Base-by-base conservation (phyloP, 2,329 filamentous ascomycete species). In the Xylariaceae sp. region DNA sequence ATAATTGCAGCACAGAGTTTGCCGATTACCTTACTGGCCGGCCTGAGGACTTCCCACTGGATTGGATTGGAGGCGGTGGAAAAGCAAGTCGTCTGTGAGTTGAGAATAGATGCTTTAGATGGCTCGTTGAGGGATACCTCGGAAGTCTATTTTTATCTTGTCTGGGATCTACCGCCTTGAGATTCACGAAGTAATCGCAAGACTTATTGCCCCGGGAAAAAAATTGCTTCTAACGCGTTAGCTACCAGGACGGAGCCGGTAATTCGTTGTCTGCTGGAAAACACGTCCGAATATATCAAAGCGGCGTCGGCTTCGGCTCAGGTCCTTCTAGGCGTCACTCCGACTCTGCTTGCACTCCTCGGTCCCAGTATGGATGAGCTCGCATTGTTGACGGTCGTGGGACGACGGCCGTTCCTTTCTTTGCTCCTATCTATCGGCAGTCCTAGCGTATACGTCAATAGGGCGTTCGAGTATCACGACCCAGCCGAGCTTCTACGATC, bases 271-370 rank as follows among this genome's bases (percentile, higher is more conserved):
- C 39, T 53, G 15, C 44, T 53, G 19, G 42, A 49, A n/a, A 34
- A 47, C 15, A 38, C 35, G 3, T 45, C 50, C 39, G 52, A 57
- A 26, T 56, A 53, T 34, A 48, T 52, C 41, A 55, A 56, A 26
- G 41, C 48, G 3, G 50, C 42, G 2, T 47, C 49, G 29, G 45
- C 56, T 2, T 45, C 48, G 4, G 50, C 53, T n/a, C 49, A 55
- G 29, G 55, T 54, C 4, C 37, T 55, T 9, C 51, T 56, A 18
- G 51, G 54, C 40, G 38, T 56, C 15, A 49, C 48, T 4, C 54
- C 51, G 19, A 50, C 49, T 1, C 40, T 56, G 19, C 37, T 56
- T 4, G 40, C 48, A 0, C 33, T 48, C 18, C 30, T 55, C 13
- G 49, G 46, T 13, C 33, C 49, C 11, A 51, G 41, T 30, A 47